A percentile compares a stretch with the other conserved stretches of the same genome.
These are phyloP conservation scores for Talaromyces liani DNA, from an alignment of 495 filamentous ascomycete species.

Conservation along the genomic window DNA sequence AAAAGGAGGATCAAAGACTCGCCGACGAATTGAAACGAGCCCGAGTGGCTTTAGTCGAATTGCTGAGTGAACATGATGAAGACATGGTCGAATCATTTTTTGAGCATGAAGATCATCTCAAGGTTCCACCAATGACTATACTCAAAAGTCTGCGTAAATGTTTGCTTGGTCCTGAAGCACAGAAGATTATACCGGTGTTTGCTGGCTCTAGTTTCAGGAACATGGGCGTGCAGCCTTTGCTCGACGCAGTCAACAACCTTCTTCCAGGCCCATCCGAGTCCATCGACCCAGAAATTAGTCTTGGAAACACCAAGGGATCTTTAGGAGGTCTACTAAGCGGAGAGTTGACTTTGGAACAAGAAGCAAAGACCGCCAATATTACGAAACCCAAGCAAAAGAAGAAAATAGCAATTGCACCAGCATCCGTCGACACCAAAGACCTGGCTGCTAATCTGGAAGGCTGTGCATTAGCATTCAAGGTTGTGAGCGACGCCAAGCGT, in stretches of 20 bases:
- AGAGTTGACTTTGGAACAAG: constrained; percentile 36
- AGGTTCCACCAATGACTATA: constrained; percentile 57
- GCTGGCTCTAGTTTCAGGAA: constrained; percentile 90
- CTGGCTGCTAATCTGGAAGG: constrained; percentile 61
- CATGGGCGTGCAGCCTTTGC: constrained; percentile 86
- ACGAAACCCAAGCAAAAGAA: constrained; percentile 38
- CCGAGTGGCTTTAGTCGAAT: constrained; percentile 70
- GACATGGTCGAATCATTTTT: constrained; percentile 76
- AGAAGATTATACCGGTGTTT: constrained; percentile 76
- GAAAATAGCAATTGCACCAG: constrained; percentile 18
- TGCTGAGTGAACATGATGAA: constrained; percentile 83
- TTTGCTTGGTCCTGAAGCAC: constrained; percentile 40
- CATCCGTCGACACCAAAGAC: constrained; percentile 36
- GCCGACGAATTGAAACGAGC: constrained; percentile 67
- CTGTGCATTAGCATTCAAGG: constrained; percentile 92
- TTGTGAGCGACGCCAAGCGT: constrained; percentile 77
- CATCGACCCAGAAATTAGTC: constrained; percentile 67
- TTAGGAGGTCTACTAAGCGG: constrained; percentile 46
- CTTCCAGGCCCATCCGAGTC: constrained; percentile 77
- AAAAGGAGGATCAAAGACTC: constrained; percentile 44
- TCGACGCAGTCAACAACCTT: constrained; percentile 81
- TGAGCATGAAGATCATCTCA: constrained; percentile 60
- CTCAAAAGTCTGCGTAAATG: constrained; percentile 65
- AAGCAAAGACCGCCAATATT: constrained; percentile 25
- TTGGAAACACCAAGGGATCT: constrained; percentile 45